A percentile compares a stretch with the other conserved stretches of the same genome.
Conservation (phyloP, 495 filamentous ascomycete genomes). For the Hypoxylon lienhwacheense region DNA sequence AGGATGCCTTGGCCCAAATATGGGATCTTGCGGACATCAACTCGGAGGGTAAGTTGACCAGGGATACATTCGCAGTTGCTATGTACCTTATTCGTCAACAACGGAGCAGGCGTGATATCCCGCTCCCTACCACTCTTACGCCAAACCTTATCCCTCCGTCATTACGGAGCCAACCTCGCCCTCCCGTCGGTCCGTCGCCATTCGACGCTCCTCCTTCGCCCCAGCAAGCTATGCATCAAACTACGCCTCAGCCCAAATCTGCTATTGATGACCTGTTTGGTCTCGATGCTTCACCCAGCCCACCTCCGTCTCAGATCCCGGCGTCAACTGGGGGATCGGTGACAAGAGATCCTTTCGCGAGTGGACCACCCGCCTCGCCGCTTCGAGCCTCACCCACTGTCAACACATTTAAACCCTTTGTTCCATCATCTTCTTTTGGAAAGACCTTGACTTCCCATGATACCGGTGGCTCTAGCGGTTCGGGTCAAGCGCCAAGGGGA, state of each 20-base stretch:
- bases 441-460: conserved; percentile 74
- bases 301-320: conserved; percentile 61
- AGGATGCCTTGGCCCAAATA: conserved; percentile 90
- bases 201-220: conserved; percentile 52
- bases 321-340: conserved; percentile 71
- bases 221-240: conserved; percentile 47
- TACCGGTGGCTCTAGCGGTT: conserved; percentile 70
- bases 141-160: conserved; percentile 83
- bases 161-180: conserved; percentile 69
- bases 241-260: conserved; percentile 63
- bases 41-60: conserved; percentile 78
- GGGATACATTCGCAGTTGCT: conserved; percentile 94
- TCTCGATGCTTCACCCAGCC: conserved; percentile 66
- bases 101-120: conserved; percentile 65
- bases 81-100: conserved; percentile 96
- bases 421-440: conserved; percentile 88
- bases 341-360: conserved; percentile 60
- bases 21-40: conserved; percentile 97
- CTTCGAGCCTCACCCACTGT: conserved; percentile 49
- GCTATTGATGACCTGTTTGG: conserved; percentile 92
- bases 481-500: conserved; percentile 38
- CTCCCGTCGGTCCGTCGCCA: conserved; percentile 50
- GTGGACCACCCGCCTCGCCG: conserved; percentile 56
- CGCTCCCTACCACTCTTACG: conserved; percentile 73
- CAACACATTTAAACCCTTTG: conserved; percentile 81